phyloP scores from a whole-genome alignment of 176 grass and related monocot species.

The Dactylis glomerata region DNA sequence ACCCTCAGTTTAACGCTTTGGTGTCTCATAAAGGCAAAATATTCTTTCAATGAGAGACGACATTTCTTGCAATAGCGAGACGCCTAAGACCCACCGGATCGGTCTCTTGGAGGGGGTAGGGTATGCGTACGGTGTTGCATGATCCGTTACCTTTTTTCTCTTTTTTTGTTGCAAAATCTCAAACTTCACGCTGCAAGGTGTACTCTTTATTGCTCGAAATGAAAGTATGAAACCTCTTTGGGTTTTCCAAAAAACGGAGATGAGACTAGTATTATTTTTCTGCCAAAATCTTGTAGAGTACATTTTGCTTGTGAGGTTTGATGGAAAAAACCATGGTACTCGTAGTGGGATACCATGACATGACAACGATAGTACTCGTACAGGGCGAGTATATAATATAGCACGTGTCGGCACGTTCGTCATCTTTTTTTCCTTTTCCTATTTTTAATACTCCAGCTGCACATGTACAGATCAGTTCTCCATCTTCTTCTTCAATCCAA shows the following conservation, averaged over 20 bases:
- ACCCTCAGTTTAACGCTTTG: too few relatives aligned
- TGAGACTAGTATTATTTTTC: neutral
- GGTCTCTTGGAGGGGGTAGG: too few relatives aligned
- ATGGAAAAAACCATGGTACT: neutral
- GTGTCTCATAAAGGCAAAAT: too few relatives aligned
- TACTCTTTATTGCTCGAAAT: too few relatives aligned
- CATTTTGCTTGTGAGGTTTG: neutral
- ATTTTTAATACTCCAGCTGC: conserved; percentile 12
- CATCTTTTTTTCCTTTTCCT: neutral
- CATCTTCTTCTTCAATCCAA: conserved; percentile 7
- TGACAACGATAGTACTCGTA: neutral
- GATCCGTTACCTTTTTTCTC: too few relatives aligned
- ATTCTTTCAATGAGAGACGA: too few relatives aligned
- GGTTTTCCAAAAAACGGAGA: neutral
- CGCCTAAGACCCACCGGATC: too few relatives aligned
- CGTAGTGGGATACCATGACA: conserved; percentile 5
- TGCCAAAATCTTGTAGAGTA: neutral
- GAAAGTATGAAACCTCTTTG: too few relatives aligned
- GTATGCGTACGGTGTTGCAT: too few relatives aligned
- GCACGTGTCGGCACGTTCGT: neutral
- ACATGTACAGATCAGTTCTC: neutral
- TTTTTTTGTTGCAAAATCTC: too few relatives aligned
- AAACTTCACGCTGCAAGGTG: too few relatives aligned
- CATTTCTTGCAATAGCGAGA: too few relatives aligned
- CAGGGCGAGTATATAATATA: neutral